A percentile compares a stretch with the other conserved stretches of the same genome.
These are phyloP conservation scores for Cyberlindnera xishuangbannaensis DNA, from an alignment of 805 yeast species.

Conservation along the genomic window DNA sequence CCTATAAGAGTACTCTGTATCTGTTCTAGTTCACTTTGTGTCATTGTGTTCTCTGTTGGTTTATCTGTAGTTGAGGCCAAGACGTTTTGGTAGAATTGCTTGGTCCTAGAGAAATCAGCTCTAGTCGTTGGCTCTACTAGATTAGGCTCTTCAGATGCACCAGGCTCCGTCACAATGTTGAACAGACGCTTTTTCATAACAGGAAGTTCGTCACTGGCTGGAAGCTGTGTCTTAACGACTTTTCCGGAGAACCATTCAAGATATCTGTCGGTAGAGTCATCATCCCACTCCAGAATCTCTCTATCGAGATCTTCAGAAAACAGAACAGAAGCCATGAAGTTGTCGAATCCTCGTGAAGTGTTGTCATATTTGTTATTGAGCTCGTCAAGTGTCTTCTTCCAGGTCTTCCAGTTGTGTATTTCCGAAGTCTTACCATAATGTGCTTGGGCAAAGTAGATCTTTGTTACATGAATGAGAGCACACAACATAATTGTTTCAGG, in stretches of 20 bases:
- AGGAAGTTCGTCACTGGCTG: slow-evolving; percentile 22
- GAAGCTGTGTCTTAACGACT: slow-evolving; percentile 23
- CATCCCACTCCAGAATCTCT: slow-evolving; percentile 43
- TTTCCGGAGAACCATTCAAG: slow-evolving; percentile 46
- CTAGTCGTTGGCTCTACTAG: too few species aligned
- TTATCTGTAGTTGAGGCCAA: too few species aligned
- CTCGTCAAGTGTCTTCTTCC: slow-evolving; percentile 21
- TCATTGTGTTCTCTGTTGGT: neutral
- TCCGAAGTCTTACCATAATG: slow-evolving; percentile 1
- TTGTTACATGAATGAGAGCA: slow-evolving; percentile 12
- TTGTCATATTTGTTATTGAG: slow-evolving; percentile 9
- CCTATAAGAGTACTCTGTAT: neutral
- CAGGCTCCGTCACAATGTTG: too few species aligned
- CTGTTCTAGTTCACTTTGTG: neutral
- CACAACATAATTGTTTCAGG: slow-evolving; percentile 20
- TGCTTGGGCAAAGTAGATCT: slow-evolving; percentile 21
- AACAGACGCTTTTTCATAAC: slow-evolving; percentile 20
- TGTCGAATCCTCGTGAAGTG: slow-evolving; percentile 6
- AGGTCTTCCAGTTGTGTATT: slow-evolving; percentile 8
- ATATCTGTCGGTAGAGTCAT: slow-evolving; percentile 39
- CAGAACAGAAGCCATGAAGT: slow-evolving; percentile 8
- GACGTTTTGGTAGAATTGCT: too few species aligned
- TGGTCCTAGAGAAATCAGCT: too few species aligned
- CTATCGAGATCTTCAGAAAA: slow-evolving; percentile 24
- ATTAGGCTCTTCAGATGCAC: too few species aligned